Evolutionary conservation across 768 basidiomycete species (phyloP), one percentile per base, ranked within the genome.

Genomic region (Daedaleopsis sinensis): DNA sequence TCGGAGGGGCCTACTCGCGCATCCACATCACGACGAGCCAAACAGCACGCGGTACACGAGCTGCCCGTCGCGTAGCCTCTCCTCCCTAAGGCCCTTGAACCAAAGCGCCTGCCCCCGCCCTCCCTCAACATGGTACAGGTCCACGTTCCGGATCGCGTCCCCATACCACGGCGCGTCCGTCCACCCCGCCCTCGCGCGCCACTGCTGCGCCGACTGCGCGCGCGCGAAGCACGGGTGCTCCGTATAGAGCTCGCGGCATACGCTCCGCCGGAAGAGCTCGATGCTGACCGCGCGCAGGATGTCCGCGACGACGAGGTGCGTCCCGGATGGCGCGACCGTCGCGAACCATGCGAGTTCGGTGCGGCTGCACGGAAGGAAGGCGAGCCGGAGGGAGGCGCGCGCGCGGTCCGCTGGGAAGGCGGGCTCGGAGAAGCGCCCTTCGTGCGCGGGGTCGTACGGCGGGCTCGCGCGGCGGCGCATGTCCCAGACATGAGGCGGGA

Each of bases 391-490:
- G 11, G 51, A 38, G 8, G 51, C n/a, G 12, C 16, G 36, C 32
- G 21, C 36, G 51, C 35, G 51, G 35, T 23, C 15, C 8, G 24
- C 3, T 5, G 18, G 51, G 51, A 52, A 52, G 13, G 19, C 51
- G 16, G 51, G 51, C 19, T 52, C 51, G 35, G 35, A 15, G 36
- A 37, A 38, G 51, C 51, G 51, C 51, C 36, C 16, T 16, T 19
- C n/a, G 51, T 37, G 7, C 24, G 12, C 7, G 12, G 51, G 51
- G 32, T 18, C 35, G 36, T 37, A 38, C 16, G 16, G 9, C 15
- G 51, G 51, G 36, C 51, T 52, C 18, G 51, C 51, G 51, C 36
- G 51, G 24, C 19, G 51, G 35, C 51, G 51, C 32, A 38, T 19
- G 36, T 52, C 51, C 51, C 51, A 52, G 9, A 52, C 21, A n/a